Evolutionary conservation across 2,329 filamentous ascomycete species (phyloP), one percentile per base, ranked within the genome.

Genomic region (Cercospora sojina): DNA sequence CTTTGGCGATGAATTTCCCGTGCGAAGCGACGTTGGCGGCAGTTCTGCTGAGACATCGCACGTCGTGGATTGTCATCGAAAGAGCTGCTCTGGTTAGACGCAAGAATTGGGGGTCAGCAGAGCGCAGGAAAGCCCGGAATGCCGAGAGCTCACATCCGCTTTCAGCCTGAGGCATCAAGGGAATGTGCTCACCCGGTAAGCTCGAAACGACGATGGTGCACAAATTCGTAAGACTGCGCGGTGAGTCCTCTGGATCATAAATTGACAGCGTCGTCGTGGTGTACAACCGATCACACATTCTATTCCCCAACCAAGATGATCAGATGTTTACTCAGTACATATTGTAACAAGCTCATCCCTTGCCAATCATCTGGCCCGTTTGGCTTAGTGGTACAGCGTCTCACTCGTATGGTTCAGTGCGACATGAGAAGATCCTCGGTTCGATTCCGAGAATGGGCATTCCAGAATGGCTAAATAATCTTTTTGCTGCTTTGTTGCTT

Each of bases 301-400:
- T n/a, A n/a, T n/a, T n/a, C n/a, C n/a, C n/a, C n/a, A n/a, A n/a
- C n/a, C n/a, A n/a, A n/a, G n/a, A n/a, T n/a, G n/a, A n/a, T n/a
- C n/a, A n/a, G n/a, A n/a, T n/a, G n/a, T n/a, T n/a, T n/a, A n/a
- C 25, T 27, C 25, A 27, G 3, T 27, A 27, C 25, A 27, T 27
- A 5, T 27, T 3, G 3, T 27, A 27, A 5, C 25, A 5, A 27
- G 25, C 5, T 27, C 5, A 3, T 3, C 25, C 25, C 5, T 27
- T 2, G 20, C 41, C 18, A 18, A 47, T 12, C 41, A 23, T 12
- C 1, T n/a, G 1, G 56, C 56, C 56, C 56, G 56, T 59, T 59
- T 59, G 56, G 56, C 56, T 59, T 59, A 59, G 56, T 59, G 56
- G 56, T 59, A 59, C 56, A 59, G 56, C 56, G 56, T 59, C 56